These are phyloP conservation scores for Myochromella boudieri DNA, from an alignment of 768 basidiomycete genomes.

Conservation along the genomic window DNA sequence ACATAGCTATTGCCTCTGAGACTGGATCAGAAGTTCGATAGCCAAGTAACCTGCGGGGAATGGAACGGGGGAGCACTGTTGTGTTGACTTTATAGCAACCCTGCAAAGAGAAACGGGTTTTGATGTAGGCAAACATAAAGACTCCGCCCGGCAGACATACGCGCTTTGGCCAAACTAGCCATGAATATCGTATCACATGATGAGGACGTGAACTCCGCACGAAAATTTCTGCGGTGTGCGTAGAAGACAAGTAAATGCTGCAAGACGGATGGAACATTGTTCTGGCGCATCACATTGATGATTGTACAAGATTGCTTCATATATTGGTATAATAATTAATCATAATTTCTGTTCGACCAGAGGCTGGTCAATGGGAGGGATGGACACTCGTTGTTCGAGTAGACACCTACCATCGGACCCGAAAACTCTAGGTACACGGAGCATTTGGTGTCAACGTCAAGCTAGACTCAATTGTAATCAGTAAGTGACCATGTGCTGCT, in stretches of 20 bases:
- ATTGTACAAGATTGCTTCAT: constrained; percentile 6
- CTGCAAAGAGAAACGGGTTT: constrained; percentile 13
- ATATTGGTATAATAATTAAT: constrained; percentile 11
- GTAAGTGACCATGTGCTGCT: too few species aligned
- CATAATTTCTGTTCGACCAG: constrained; percentile 5
- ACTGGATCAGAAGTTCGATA: too few species aligned
- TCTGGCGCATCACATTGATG: constrained; percentile 4
- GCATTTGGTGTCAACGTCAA: too few species aligned
- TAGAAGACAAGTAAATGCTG: background rate
- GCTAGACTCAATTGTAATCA: too few species aligned
- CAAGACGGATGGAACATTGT: background rate
- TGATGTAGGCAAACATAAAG: too few species aligned
- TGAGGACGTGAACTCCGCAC: constrained; percentile 7
- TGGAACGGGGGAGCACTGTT: constrained; percentile 5
- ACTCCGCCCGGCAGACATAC: too few species aligned
- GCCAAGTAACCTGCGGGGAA: constrained; percentile 19
- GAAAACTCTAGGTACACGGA: too few species aligned
- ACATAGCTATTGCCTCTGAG: too few species aligned
- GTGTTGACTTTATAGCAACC: constrained; percentile 8
- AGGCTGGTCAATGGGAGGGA: constrained; percentile 1
- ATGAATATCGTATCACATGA: constrained; percentile 24
- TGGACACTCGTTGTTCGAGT: background rate
- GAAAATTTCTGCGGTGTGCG: background rate
- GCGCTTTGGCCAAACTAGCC: too few species aligned
- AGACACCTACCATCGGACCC: too few species aligned